These are phyloP conservation scores for Tripterygium wilfordii DNA, from an alignment of 177 flowering plant species.

Conservation along the genomic window DNA sequence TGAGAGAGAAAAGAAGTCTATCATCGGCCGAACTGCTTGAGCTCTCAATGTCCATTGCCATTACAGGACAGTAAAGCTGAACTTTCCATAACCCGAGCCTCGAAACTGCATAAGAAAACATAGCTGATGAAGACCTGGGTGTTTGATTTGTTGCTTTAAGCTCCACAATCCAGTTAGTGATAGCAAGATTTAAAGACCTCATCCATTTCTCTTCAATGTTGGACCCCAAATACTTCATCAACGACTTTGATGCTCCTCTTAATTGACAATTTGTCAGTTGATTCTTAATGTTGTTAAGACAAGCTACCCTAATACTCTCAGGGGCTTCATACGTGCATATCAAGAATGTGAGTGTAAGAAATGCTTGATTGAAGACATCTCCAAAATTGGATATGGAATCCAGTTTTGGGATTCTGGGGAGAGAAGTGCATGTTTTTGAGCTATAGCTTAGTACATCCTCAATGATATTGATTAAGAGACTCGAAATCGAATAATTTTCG, in stretches of 20 bases:
- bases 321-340: conserved; percentile 88
- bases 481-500: conserved; percentile 26
- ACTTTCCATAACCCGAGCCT: conserved; percentile 78
- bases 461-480: conserved; percentile 42
- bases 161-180: conserved; percentile 74
- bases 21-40: conserved; percentile 42
- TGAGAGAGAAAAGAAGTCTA: conserved; percentile 57
- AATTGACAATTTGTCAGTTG: conserved; percentile 33
- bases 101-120: conserved; percentile 68
- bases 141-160: conserved; percentile 18
- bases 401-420: conserved; percentile 29
- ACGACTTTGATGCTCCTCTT: conserved; percentile 45
- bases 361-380: conserved; percentile 55
- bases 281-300: conserved; percentile 41
- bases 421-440: conserved; percentile 22
- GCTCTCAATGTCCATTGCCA: conserved; percentile 63
- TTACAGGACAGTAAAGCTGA: conserved; percentile 77
- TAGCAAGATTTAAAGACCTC: conserved; percentile 73
- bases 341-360: conserved; percentile 52
- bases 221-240: conserved; percentile 70
- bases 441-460: conserved; percentile 49
- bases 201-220: conserved; percentile 86
- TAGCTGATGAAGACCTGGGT: conserved; percentile 40
- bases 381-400: conserved; percentile 23
- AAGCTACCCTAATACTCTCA: conserved; percentile 39